Conservation (phyloP, 192 early-diverging fungal genomes). For the Linnemannia exigua region DNA sequence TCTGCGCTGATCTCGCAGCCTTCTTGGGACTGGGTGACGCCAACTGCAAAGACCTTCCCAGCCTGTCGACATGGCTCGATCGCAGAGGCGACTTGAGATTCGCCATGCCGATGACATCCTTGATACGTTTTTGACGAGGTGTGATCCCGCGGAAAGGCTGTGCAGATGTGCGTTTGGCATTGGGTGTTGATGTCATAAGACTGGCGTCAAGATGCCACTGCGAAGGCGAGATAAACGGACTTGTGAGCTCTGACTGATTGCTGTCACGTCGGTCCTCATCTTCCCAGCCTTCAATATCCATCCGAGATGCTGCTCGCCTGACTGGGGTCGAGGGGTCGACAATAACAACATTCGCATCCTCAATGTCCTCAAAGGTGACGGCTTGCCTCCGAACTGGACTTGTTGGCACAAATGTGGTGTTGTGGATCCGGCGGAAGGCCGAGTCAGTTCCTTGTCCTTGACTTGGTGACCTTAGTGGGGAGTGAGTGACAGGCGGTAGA, state of each 20-base stretch:
- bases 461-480: not conserved
- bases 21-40: constrained; percentile 18
- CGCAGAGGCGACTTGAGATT: not conserved
- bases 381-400: constrained; percentile 17
- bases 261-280: constrained; percentile 39
- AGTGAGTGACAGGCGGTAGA: not conserved
- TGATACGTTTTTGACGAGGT: constrained; percentile 15
- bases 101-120: constrained; percentile 26
- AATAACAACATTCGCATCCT: constrained; percentile 20
- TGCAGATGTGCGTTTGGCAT: not conserved
- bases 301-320: constrained; percentile 15
- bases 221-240: constrained; percentile 33
- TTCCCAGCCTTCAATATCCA: constrained; percentile 48
- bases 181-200: constrained; percentile 29
- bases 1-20: not conserved
- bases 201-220: constrained; percentile 24
- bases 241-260: not conserved
- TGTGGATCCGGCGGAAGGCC: not conserved
- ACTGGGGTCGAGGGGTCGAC: constrained; percentile 28
- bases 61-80: not conserved
- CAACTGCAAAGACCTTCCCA: not conserved
- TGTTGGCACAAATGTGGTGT: not conserved
- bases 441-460: not conserved
- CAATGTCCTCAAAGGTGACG: constrained; percentile 33
- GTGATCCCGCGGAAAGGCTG: constrained; percentile 10